Base-by-base conservation (phyloP, 2,329 filamentous ascomycete genomes). In the Cephalotrichum gorgonifer region DNA sequence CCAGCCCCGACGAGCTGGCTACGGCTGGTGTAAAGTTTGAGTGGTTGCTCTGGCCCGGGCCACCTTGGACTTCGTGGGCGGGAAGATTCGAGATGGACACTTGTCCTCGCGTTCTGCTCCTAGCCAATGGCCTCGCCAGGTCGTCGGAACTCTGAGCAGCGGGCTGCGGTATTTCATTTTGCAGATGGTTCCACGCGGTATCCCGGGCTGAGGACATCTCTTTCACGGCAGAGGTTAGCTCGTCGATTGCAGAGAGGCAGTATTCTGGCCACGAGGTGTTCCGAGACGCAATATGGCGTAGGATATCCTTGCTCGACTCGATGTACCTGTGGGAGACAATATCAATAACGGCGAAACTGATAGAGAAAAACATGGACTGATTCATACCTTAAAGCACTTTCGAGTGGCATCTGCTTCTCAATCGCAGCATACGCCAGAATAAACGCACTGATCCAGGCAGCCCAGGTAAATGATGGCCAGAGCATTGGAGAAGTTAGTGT, bases 391-490 rank as follows among this genome's bases (percentile, higher is more conserved):
- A 67, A 53, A 0, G 68, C 68, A 14, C 64, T 64, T 0, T 58
- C 50, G 0, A 64, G 51, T 1, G 68, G 61, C 3, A 74, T 57
- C 28, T 74, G 65, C 1, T 63, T 62, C 51, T 72, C 69, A 52
- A 69, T 70, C 0, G 70, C 71, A 4, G 73, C 74, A 47, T 74
- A 72, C 3, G 74, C 67, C 4, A 76, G 55, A 20, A 76, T 69
- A 35, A 76, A 72, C 1, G 70, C 70, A 50, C 72, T 74, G 54
- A 76, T 76, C 73, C 73, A 76, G 0, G 72, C 63, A 1, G 68
- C 68, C 73, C 73, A 76, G 0, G 73, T 76, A 35, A 73, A 73
- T 0, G 72, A 73, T 3, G 72, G 72, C 71, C 73, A 75, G 0
- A 72, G 57, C 23, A 76, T 57, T 0, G 69, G 65, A 6, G 55